Base-by-base conservation (phyloP, 768 basidiomycete species). In the Daedaleopsis sinensis region DNA sequence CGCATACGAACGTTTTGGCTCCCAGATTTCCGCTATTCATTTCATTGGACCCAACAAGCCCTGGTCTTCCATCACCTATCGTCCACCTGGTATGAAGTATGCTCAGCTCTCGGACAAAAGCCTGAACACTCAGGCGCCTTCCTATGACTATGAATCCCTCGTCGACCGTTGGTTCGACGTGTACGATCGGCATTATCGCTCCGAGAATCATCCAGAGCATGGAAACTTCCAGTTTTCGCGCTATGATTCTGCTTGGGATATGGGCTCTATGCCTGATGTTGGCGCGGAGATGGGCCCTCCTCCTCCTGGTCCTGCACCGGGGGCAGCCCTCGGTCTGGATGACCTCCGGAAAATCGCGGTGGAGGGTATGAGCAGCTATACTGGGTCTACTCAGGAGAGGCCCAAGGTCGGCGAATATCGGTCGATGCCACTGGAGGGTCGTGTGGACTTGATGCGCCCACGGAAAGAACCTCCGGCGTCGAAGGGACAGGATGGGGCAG, bases 21-120 rank as follows among this genome's bases (percentile, higher is more conserved):
- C 91, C 47, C 82, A 89, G 67, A 96, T 96, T 73, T 85, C 86
- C 50, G 88, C 87, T 58, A 84, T 97, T 61, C 95, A 98, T 74
- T 98, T 97, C 70, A 98, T 98, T 67, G 96, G 96, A 16, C 83
- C 87, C n/a, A 85, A 93, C 74, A 99, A 99, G 77, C 96, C 97
- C 15, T 99, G 97, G 96, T 80, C 86, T 52, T 84, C 86, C 18
- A 79, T 94, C 52, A 73, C 84, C 50, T 87, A 81, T 73, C 88
- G 93, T 36, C 79, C 87, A 11, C 87, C 92, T 1, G 84, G 80
- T 38, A 76, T 80, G 52, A 66, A 67, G 52, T 63, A 65, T 65
- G 72, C 70, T 24, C 73, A 71, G 52, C 57, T 62, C 69, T 65
- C 71, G 74, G 63, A 50, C 65, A 62, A 70, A 46, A 35, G 39